Evolutionary conservation across 2,329 filamentous ascomycete species (phyloP).

Genomic region (Mariannaea elegans): DNA sequence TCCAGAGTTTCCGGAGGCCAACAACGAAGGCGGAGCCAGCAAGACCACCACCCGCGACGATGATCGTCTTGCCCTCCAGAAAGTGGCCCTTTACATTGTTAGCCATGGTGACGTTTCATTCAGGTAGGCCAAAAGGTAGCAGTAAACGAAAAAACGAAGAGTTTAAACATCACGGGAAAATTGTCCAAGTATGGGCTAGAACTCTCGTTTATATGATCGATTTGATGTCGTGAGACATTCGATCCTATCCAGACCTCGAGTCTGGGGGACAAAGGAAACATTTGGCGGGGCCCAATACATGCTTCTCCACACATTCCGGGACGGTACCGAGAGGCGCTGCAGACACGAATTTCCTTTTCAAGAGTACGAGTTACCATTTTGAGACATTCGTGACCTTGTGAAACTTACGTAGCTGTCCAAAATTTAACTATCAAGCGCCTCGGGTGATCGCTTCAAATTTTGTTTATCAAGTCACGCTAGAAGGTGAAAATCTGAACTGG

Average conservation of each 20-base stretch:
- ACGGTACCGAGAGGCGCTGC: slow-evolving; percentile 18
- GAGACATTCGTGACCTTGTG: slow-evolving; percentile 5
- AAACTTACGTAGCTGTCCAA: neutral
- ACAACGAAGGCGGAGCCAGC: slow-evolving; percentile 54
- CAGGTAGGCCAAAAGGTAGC: neutral
- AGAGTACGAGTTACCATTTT: slow-evolving; percentile 36
- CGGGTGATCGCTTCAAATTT: neutral
- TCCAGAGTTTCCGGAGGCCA: slow-evolving; percentile 51
- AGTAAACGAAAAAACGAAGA: neutral
- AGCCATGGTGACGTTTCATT: slow-evolving; percentile 25
- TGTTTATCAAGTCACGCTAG: neutral
- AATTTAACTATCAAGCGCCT: neutral
- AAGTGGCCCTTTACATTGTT: slow-evolving; percentile 35
- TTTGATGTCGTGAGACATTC: neutral
- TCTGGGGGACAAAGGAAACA: neutral
- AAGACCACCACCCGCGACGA: slow-evolving; percentile 55
- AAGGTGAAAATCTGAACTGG: neutral
- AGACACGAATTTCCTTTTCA: slow-evolving; percentile 39
- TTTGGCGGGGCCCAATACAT: slow-evolving; percentile 13
- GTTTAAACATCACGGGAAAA: neutral
- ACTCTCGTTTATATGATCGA: slow-evolving; percentile 11
- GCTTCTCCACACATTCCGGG: neutral
- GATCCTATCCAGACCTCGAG: neutral
- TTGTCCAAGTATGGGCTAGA: neutral
- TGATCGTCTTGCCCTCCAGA: slow-evolving; percentile 52